Base-by-base conservation (phyloP, 345 rosid genomes). In the Cardamine chenopodiifolia region DNA sequence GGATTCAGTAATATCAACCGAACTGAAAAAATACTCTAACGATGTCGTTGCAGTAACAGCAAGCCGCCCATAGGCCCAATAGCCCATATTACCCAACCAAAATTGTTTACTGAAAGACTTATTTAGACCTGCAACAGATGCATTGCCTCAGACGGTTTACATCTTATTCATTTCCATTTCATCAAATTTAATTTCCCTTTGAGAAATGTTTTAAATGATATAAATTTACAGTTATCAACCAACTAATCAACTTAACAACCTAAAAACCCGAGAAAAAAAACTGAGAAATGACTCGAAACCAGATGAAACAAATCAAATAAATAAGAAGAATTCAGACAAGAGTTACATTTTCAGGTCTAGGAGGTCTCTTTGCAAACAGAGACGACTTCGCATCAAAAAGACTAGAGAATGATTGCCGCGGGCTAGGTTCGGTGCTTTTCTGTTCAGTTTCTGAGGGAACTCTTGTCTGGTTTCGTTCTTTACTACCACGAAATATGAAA, bases 371-470 rank as follows among this genome's bases (percentile, higher is more conserved):
- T 2, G 85, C 79, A 72, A 94, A 89, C 71, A 93, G 52, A 58
- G 94, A 89, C 5, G 98, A 89, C 72, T 88, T 93, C 76, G 88
- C 86, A 76, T 94, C 96, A 17, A 94, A 94, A 79, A 91, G 84
- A 68, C 76, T 88, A 44, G 90, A 79, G 45, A 94, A 90, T 2
- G 96, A 85, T 75, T 92, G 97, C 3, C 85, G 64, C 1, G 83
- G 74, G 72, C 42, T 87, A 28, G 82, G 85, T 10, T 81, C 94
- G 0, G 76, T 72, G 55, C 58, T 77, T 70, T 77, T 88, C 55
- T 74, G 81, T 63, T 83, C 85, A 40, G 10, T 49, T 78, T 77
- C 87, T 6, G 64, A n/a, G 7, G 83, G 80, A 23, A 77, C 64
- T 29, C 77, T 88, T 65, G 69, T 88, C 76, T 25, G 83, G 52